These are phyloP conservation scores for Coemansia sp. DNA, from an alignment of 192 early-diverging fungal species.

Conservation along the genomic window DNA sequence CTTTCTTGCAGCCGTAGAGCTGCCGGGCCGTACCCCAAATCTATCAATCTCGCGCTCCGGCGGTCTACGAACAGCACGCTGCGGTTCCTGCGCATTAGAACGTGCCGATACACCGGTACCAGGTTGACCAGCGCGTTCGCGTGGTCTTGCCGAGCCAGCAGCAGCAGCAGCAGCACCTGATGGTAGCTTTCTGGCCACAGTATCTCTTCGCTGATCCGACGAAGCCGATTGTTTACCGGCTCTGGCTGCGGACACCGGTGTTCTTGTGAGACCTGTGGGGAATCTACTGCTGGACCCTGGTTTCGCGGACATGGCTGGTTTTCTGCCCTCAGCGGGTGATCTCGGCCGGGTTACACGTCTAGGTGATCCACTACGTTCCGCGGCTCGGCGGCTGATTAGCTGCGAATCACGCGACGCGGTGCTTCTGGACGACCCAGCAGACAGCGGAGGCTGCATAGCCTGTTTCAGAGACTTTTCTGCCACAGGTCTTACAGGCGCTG, in stretches of 20 bases:
- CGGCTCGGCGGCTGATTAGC: neutral
- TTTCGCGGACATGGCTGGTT: neutral
- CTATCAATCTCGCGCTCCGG: slow-evolving; percentile 49
- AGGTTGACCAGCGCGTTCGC: neutral
- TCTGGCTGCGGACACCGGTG: neutral
- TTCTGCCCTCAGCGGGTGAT: neutral
- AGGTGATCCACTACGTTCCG: neutral
- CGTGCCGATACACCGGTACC: neutral
- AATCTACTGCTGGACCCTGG: neutral
- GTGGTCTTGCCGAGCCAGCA: neutral
- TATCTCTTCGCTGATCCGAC: neutral
- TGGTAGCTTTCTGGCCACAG: neutral
- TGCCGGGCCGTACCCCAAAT: slow-evolving; percentile 33
- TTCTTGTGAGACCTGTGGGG: neutral
- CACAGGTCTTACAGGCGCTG: neutral
- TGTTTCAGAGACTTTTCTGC: neutral
- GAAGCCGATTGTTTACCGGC: neutral
- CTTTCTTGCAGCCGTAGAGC: neutral
- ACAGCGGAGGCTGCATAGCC: neutral
- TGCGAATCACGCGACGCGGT: neutral
- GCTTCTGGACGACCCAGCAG: neutral
- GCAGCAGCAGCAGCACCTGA: neutral
- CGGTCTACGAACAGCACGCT: slow-evolving; percentile 7
- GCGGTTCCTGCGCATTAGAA: neutral
- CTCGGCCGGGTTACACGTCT: neutral